phyloP scores from a whole-genome alignment of 1,139 yeast genomes.

The Kodamaea suecica region DNA sequence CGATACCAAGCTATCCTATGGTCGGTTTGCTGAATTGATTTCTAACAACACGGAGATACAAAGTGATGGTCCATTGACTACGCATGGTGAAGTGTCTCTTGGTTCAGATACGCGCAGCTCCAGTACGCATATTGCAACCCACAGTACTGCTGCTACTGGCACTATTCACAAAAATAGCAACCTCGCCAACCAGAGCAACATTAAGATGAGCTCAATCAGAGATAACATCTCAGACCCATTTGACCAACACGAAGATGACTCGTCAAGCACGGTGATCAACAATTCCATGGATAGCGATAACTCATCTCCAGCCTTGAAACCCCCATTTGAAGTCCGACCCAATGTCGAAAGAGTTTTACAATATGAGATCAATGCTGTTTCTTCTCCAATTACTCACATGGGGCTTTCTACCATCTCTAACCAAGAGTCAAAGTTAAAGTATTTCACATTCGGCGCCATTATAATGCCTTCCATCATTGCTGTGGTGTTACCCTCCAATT shows the following conservation, averaged over 20 bases:
- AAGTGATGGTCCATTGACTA: no score
- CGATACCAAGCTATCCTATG: no score
- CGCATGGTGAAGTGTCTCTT: no score
- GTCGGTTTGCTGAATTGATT: no score
- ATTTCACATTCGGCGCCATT: constrained; percentile 12
- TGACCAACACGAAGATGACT: not conserved
- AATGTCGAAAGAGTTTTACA: constrained; percentile 3
- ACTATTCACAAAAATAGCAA: no score
- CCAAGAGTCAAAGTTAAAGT: constrained; percentile 11
- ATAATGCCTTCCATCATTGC: constrained; percentile 14
- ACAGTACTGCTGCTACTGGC: no score
- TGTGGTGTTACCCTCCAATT: constrained; percentile 11
- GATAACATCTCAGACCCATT: not conserved
- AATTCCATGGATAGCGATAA: constrained; percentile 1
- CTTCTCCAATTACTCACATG: constrained; percentile 9
- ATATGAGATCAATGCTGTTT: constrained; percentile 8
- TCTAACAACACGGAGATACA: no score
- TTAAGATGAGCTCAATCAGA: no score
- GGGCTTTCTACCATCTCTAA: constrained; percentile 2
- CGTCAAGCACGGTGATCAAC: constrained; percentile 1
- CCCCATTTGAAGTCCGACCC: not conserved
- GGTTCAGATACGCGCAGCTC: no score
- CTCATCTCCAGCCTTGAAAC: constrained; percentile 2
- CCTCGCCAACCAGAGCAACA: no score
- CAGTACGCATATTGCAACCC: no score